Base-by-base conservation (phyloP, 1,139 yeast species). In the Suhomyces anneliseae region DNA sequence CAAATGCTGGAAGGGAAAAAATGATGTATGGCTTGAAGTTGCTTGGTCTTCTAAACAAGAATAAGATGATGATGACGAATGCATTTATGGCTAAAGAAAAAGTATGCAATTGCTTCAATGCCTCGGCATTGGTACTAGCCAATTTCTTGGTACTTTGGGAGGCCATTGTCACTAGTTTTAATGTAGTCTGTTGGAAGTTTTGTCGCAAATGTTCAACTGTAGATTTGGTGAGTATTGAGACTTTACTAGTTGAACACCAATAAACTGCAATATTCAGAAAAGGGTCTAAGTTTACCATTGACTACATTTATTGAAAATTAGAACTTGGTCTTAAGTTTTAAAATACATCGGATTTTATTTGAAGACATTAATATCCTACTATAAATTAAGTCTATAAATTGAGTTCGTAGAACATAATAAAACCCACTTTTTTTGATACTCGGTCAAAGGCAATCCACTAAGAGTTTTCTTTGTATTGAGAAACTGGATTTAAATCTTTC, bases 141-240 rank as follows among this genome's bases (percentile, higher is more conserved):
- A 77, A 82, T 58, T 86, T 87, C 69, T 89, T 89, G 33, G 81
- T 81, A 54, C 79, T 72, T 51, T 66, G 72, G 8, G 78, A 68
- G 12, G 78, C 79, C 79, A 74, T 74, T 19, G 24, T 27, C 14
- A 11, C 34, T 32, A n/a, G 34, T 11, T 11, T n/a, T 32, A 32
- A 11, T 32, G 3, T 19, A 19, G 24, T 19, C 24, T 19, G 2
- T 2, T 19, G 24, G 24, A 19, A 19, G 24, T 19, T 6, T 19
- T 6, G 4, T 19, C 24, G 4, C 24, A 19, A 19, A 19, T 19
- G 24, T 19, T 3, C 24, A 19, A 19, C 4, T 4, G 24, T 19
- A 19, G 24, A 19, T 19, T 6, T 3, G 4, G 24, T 19, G 24
- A 19, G 4, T 2, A 19, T 19, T 19, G 4, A 19, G 24, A 19